Base-by-base conservation (phyloP, 2,329 filamentous ascomycete species). In the Trichoderma koningii region DNA sequence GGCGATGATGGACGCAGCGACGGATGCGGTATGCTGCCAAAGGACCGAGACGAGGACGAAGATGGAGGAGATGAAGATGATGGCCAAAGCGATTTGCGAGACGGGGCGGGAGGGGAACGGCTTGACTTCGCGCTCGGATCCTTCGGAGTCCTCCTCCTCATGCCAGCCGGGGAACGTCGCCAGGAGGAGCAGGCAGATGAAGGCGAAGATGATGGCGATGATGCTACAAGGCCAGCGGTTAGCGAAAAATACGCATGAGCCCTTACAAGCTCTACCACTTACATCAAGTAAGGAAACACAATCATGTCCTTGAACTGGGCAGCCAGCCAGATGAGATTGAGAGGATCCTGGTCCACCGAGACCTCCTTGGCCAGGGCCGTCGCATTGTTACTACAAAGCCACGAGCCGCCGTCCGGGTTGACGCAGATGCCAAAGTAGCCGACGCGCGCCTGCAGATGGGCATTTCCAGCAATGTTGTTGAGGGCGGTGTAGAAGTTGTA, bases 361-460 rank as follows among this genome's bases (percentile, higher is more conserved):
- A 98, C 86, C 78, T 97, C 89, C 76, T 95, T 90, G 44, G 95
- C 94, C 55, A 99, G 84, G 3, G 93, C 89, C 3, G 94, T 97
- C 21, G 95, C 95, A 78, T 99, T 99, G 83, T 97, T 96, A 77
- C 91, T 95, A 85, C 95, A 99, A 66, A 98, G 86, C 86, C 92
- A 99, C 23, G 89, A 88, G 69, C 94, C 94, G 66, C 90, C 91
- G 75, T 97, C 92, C 1, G 92, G 89, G 78, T 93, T 95, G 76
- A 98, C 88, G 80, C 95, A 99, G 77, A 99, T 96, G 71, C 95
- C 95, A 73, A 99, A 99, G 82, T 96, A 99, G 70, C 95, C 95
- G 34, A 99, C 95, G 65, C 95, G 89, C 28, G 95, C 93, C 77
- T 96, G 92, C 55, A 99, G 82, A 66, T 87, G 85, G 14, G 95